A percentile compares a stretch with the other conserved stretches of the same genome.
These are phyloP conservation scores for Nemania sp. DNA, from an alignment of 2,329 filamentous ascomycete species.

Conservation along the genomic window DNA sequence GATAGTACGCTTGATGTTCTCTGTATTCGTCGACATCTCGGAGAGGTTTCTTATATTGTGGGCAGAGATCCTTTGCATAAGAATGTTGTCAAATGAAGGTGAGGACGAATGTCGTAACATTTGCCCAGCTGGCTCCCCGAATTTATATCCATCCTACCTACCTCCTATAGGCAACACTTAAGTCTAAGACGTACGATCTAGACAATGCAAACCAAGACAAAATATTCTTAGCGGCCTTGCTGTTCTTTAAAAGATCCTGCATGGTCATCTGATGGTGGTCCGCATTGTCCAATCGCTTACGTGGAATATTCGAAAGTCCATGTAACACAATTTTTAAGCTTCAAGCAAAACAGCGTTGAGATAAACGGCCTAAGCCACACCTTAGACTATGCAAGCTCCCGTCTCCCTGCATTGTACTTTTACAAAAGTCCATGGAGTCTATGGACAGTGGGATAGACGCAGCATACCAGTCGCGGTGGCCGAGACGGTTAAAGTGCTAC, in stretches of 20 bases:
- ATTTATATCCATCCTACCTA: too few relatives aligned
- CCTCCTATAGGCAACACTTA: background rate
- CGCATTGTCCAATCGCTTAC: too few relatives aligned
- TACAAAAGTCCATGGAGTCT: conserved; percentile 28
- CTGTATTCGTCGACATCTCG: conserved; percentile 8
- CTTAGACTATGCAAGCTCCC: conserved; percentile 14
- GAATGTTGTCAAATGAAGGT: too few relatives aligned
- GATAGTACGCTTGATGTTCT: conserved; percentile 21
- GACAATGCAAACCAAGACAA: background rate
- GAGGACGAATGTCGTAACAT: too few relatives aligned
- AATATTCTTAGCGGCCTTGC: background rate
- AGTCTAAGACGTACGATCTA: too few relatives aligned
- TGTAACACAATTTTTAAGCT: too few relatives aligned
- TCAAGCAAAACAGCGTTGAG: conserved; percentile 11
- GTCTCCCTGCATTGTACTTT: conserved; percentile 28
- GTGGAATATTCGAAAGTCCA: background rate
- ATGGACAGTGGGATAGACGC: conserved; percentile 12
- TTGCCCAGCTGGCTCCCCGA: too few relatives aligned
- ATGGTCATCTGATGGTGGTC: background rate
- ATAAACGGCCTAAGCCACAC: conserved; percentile 2
- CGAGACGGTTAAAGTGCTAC: conserved; percentile 2
- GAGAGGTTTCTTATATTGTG: too few relatives aligned
- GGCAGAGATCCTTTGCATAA: too few relatives aligned
- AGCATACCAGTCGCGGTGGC: conserved; percentile 6
- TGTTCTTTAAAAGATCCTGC: background rate